Evolutionary conservation across 1,139 yeast species (phyloP), one percentile per base, ranked within the genome.

Genomic region (Yamadazyma dushanensis): DNA sequence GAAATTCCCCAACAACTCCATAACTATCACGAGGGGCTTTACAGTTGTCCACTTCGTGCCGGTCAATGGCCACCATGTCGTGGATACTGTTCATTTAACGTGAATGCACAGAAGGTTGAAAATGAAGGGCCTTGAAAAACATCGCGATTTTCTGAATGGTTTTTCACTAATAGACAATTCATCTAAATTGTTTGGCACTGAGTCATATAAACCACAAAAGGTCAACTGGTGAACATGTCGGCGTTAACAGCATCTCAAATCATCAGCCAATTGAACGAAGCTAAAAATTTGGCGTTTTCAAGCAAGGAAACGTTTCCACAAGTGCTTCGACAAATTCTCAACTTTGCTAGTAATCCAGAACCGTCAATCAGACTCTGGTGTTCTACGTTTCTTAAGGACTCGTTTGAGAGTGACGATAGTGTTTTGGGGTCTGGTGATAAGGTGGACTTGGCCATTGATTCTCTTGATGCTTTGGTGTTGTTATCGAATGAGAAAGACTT

Each of bases 291-390:
- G 47, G 80, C 80, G 1, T 59, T 69, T 44, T 54, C 69, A 19
- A 70, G 66, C 43, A 68, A 70, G 1, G 61, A 66, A 25, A 61
- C 70, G 38, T 69, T 76, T 41, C 75, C 81, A 3, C 77, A 73
- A 41, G 80, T 79, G 14, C 57, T 77, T 29, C 66, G 75, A 31
- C 79, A 77, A 27, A 70, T 80, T 25, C 62, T 74, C 35, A 68
- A 71, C 36, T 65, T 77, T 48, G 54, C 58, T 46, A 49, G 52
- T 39, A 55, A 62, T 46, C 61, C 63, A 11, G 63, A 63, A 45
- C 38, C 54, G 21, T 35, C 54, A 34, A 57, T 72, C 18, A 71
- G 70, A 40, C 53, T 57, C 36, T 74, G 80, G 80, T 70, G 76
- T 42, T 57, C 76, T 4, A 52, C 52, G 27, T 76, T 76, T 46